These are phyloP conservation scores for Sarocladium strictum DNA, from an alignment of 2,329 filamentous ascomycete species.

Conservation along the genomic window DNA sequence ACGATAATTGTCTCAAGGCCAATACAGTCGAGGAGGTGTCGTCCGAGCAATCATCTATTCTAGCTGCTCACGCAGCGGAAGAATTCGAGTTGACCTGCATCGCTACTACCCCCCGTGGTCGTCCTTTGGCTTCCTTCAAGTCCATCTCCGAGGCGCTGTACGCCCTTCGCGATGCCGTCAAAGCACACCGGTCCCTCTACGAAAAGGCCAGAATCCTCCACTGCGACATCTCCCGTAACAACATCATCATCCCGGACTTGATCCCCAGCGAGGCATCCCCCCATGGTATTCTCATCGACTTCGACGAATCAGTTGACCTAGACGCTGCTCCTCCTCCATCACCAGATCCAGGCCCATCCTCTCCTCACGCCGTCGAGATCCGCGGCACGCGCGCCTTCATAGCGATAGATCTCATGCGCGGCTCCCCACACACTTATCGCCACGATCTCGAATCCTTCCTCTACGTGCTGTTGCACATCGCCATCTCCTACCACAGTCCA, in stretches of 20 bases:
- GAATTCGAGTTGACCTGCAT: constrained; percentile 5
- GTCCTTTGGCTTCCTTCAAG: constrained; percentile 17
- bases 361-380: constrained; percentile 6
- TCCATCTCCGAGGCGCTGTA: constrained; percentile 26
- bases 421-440: not conserved
- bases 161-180: constrained; percentile 27
- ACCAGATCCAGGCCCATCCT: not conserved
- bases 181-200: constrained; percentile 29
- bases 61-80: not conserved
- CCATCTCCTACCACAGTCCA: not conserved
- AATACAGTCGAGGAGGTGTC: not conserved
- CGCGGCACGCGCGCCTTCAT: constrained; percentile 8
- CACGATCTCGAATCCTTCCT: constrained; percentile 9
- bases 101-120: constrained; percentile 13
- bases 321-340: not conserved
- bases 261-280: constrained; percentile 11
- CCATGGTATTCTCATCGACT: constrained; percentile 27
- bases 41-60: not conserved
- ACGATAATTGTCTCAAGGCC: not conserved
- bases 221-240: constrained; percentile 29
- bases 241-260: constrained; percentile 29
- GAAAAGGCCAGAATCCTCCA: constrained; percentile 27
- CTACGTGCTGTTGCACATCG: constrained; percentile 2
- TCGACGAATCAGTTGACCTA: constrained; percentile 16
- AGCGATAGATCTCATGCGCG: constrained; percentile 1